Base-by-base conservation (phyloP, 371 early-diverging fungal genomes). In the Cokeromyces recurvatus region DNA sequence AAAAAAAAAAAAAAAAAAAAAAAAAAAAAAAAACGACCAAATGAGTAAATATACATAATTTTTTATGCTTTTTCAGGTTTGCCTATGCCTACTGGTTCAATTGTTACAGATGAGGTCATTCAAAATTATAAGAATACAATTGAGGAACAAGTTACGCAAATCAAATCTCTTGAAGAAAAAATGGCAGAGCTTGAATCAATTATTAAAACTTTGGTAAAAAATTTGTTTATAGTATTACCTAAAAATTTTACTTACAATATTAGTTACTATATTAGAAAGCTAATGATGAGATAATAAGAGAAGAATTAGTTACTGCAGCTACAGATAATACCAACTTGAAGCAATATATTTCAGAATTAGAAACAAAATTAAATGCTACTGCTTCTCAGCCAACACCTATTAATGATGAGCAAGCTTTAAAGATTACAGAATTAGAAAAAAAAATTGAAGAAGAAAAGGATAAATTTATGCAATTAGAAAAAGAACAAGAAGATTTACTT, bases 401-500 rank as follows among this genome's bases (percentile, higher is more conserved):
- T 17, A 19, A 46, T 14, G 36, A 35, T 0, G 38, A 38, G 19
- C 51, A 51, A 43, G 8, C n/a, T 20, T 24, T 36, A 4, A 43
- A 16, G 19, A 43, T 62, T 1, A 31, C 32, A 12, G 62, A 55
- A 12, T 38, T 85, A 31, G 68, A 78, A 25, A 36, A 61, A 3
- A 59, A 62, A 34, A 34, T 72, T 2, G 59, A 49, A 10, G 67
- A 50, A 27, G 64, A 71, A 14, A 62, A 66, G 46, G 56, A 43
- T 4, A 72, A 66, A 43, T 52, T 71, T 23, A 63, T 48, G 2
- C 61, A 66, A 9, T 24, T 91, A 39, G 86, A 88, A 57, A 84
- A 85, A 51, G 95, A 95, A 56, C 91, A 91, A 53, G 94, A 95
- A 52, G 97, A 97, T 57, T 55, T 95, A 43, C 68, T 95, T 41